phyloP scores from a whole-genome alignment of 2,329 filamentous ascomycete species.

The Exophiala alcalophila region DNA sequence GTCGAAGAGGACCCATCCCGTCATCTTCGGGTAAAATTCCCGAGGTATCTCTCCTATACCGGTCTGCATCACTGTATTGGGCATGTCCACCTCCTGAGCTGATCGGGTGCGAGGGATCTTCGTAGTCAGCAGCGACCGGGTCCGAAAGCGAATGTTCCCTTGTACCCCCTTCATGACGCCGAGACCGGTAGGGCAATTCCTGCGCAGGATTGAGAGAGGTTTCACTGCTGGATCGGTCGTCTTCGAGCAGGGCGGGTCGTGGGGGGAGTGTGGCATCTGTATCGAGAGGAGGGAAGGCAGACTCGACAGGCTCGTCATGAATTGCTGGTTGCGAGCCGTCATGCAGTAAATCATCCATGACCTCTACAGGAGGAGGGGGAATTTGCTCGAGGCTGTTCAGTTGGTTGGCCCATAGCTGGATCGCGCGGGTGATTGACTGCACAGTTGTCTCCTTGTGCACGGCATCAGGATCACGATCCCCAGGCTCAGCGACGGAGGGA shows the following conservation, averaged over 20 bases:
- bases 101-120: slow-evolving; percentile 5
- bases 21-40: slow-evolving; percentile 67
- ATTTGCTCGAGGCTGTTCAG: slow-evolving; percentile 30
- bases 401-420: slow-evolving; percentile 31
- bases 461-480: slow-evolving; percentile 16
- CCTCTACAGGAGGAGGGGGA: slow-evolving; percentile 29
- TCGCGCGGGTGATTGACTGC: slow-evolving; percentile 28
- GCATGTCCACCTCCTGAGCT: slow-evolving; percentile 5
- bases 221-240: slow-evolving; percentile 27
- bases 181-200: slow-evolving; percentile 26
- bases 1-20: slow-evolving; percentile 67
- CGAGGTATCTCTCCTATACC: slow-evolving; percentile 28
- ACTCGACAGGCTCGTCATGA: slow-evolving; percentile 5
- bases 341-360: slow-evolving; percentile 22
- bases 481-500: slow-evolving; percentile 20
- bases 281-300: slow-evolving; percentile 26
- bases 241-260: slow-evolving; percentile 14
- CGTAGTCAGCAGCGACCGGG: slow-evolving; percentile 13
- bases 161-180: slow-evolving; percentile 20
- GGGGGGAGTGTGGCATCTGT: slow-evolving; percentile 5
- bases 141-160: slow-evolving; percentile 28
- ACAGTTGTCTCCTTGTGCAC: slow-evolving; percentile 28
- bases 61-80: slow-evolving; percentile 27
- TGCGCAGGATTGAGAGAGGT: slow-evolving; percentile 29
- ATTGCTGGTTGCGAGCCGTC: slow-evolving; percentile 5